phyloP scores from a whole-genome alignment of 306 rosid species.

The Astragalus glycyphyllos region DNA sequence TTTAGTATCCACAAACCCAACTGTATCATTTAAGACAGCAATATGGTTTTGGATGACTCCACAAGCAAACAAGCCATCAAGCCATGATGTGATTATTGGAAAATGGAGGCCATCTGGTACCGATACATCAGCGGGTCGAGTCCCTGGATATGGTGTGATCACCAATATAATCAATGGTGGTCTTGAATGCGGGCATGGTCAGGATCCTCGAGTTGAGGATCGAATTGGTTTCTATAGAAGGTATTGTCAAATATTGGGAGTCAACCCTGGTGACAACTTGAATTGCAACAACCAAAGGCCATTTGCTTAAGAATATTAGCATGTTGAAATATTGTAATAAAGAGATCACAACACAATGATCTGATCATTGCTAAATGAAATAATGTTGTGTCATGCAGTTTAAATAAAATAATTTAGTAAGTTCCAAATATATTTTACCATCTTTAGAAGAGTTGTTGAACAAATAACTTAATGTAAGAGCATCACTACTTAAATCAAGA shows the following conservation, averaged over 20 bases:
- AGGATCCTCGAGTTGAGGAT: slow-evolving; percentile 10
- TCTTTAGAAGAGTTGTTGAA: background rate
- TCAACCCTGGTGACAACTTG: slow-evolving; percentile 44
- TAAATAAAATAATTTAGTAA: background rate
- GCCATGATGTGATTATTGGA: slow-evolving; percentile 64
- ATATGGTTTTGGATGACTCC: slow-evolving; percentile 87
- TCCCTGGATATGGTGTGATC: slow-evolving; percentile 49
- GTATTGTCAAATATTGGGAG: slow-evolving; percentile 45
- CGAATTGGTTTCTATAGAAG: slow-evolving; percentile 47
- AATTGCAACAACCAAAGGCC: slow-evolving; percentile 52
- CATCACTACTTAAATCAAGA: too few relatives aligned
- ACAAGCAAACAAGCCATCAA: slow-evolving; percentile 69
- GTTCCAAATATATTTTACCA: background rate
- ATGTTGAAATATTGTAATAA: slow-evolving; percentile 10
- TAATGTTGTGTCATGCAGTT: background rate
- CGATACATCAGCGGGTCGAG: slow-evolving; percentile 47
- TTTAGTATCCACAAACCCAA: slow-evolving; percentile 54
- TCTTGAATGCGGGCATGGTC: slow-evolving; percentile 43
- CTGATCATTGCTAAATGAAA: slow-evolving; percentile 8
- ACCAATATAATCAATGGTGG: slow-evolving; percentile 54
- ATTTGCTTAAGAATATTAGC: slow-evolving; percentile 3
- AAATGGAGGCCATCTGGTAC: slow-evolving; percentile 56
- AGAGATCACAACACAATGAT: slow-evolving; percentile 1
- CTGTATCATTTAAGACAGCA: slow-evolving; percentile 64
- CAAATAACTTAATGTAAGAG: background rate